Evolutionary conservation across 2,329 filamentous ascomycete genomes (phyloP).

Genomic region (Pseudogymnoascus sp.): DNA sequence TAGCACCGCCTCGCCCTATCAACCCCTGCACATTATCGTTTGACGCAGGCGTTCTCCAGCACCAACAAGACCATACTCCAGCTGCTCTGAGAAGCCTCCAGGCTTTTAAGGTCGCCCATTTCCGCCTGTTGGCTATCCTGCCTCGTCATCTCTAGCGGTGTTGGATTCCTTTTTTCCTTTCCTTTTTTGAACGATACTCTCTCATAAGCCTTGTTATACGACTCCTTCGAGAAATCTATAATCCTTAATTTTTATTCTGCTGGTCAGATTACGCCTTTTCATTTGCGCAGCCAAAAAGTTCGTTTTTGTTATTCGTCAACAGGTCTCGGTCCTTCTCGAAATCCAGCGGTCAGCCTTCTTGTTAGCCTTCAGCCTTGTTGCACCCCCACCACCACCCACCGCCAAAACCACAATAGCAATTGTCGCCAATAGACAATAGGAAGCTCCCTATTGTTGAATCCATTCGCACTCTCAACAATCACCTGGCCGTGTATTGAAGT

Average conservation of each 20-base stretch:
- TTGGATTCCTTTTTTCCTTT: conserved; percentile 6
- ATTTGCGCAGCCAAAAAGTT: conserved; percentile 4
- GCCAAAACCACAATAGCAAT: neutral
- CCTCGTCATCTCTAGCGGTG: conserved; percentile 2
- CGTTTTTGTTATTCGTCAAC: conserved; percentile 1
- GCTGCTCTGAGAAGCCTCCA: conserved; percentile 2
- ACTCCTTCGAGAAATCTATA: neutral
- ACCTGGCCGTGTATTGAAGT: conserved; percentile 3
- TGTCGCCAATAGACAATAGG: conserved; percentile 8
- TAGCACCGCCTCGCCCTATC: conserved; percentile 7
- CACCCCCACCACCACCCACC: neutral
- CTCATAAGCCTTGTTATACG: conserved; percentile 3
- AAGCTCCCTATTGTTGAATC: neutral
- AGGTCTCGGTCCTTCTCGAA: conserved; percentile 5
- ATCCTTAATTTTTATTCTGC: conserved; percentile 7
- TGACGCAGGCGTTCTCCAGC: conserved; percentile 5
- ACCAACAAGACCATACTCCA: neutral
- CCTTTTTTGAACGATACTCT: conserved; percentile 4
- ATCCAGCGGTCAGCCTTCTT: conserved; percentile 3
- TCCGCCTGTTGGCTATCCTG: neutral
- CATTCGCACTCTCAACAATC: conserved; percentile 8
- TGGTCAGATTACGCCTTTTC: conserved; percentile 7
- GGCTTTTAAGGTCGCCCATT: conserved; percentile 9
- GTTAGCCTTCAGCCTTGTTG: conserved; percentile 3
- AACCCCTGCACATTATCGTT: conserved; percentile 4